Conservation (phyloP, 495 filamentous ascomycete species). For the Xylaria nigripes region DNA sequence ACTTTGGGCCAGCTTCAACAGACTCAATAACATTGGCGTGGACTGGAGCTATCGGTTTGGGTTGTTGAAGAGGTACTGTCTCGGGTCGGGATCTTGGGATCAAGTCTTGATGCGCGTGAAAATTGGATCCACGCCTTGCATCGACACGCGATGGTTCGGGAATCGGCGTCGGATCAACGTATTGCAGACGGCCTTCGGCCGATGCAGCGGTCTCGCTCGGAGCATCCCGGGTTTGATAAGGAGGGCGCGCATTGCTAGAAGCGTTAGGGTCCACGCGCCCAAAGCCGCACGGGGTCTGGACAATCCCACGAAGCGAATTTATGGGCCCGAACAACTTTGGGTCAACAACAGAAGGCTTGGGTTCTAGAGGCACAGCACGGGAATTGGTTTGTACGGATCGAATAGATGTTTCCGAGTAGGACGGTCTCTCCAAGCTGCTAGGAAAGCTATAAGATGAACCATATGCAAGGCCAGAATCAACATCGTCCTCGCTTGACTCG, state of each 20-base stretch:
- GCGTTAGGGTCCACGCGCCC: slow-evolving; percentile 24
- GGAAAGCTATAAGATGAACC: slow-evolving; percentile 26
- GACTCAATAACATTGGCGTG: slow-evolving; percentile 36
- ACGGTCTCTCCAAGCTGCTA: slow-evolving; percentile 2
- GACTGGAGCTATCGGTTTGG: slow-evolving; percentile 35
- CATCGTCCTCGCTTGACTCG: slow-evolving; percentile 28
- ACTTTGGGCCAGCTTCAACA: slow-evolving; percentile 22
- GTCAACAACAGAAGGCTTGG: slow-evolving; percentile 44
- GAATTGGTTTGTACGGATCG: slow-evolving; percentile 8
- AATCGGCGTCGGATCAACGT: slow-evolving; percentile 46
- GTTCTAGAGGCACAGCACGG: slow-evolving; percentile 20
- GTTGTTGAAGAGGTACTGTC: slow-evolving; percentile 39
- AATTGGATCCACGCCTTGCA: slow-evolving; percentile 40
- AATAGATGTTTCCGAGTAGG: slow-evolving; percentile 19
- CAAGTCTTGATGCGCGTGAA: slow-evolving; percentile 28
- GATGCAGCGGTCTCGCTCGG: slow-evolving; percentile 22
- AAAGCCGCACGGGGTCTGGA: slow-evolving; percentile 46
- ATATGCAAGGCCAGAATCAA: slow-evolving; percentile 40
- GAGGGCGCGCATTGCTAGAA: slow-evolving; percentile 7
- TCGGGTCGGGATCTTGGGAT: slow-evolving; percentile 21
- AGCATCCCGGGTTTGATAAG: slow-evolving; percentile 14
- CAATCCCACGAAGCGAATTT: slow-evolving; percentile 43
- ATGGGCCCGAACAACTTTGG: slow-evolving; percentile 45
- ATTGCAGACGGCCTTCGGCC: slow-evolving; percentile 26
- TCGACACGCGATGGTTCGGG: slow-evolving; percentile 55